Conservation (phyloP, 1,284 basidiomycete species). For the Sanghuangporus sanghuang region DNA sequence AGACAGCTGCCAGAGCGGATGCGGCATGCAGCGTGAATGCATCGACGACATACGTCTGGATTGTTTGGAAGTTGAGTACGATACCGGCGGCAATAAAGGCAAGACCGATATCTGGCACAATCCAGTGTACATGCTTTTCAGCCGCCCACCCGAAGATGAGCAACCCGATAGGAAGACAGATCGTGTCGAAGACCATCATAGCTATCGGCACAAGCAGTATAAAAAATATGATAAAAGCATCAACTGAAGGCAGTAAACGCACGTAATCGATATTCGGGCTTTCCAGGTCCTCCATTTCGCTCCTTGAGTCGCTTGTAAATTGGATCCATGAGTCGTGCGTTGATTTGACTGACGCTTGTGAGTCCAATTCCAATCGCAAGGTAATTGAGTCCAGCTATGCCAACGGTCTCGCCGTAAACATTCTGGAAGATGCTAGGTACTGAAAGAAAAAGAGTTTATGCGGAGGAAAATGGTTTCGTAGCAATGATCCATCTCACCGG, state of each 20-base stretch:
- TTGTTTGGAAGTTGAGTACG: constrained; percentile 51
- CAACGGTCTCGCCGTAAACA: constrained; percentile 41
- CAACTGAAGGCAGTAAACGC: constrained; percentile 22
- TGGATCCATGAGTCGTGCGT: constrained; percentile 50
- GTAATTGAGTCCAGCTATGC: constrained; percentile 48
- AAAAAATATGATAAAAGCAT: background rate
- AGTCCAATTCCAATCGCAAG: constrained; percentile 59
- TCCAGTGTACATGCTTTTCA: constrained; percentile 53
- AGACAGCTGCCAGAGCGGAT: constrained; percentile 56
- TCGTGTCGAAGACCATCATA: constrained; percentile 51
- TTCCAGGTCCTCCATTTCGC: constrained; percentile 47
- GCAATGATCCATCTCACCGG: background rate
- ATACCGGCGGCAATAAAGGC: constrained; percentile 47
- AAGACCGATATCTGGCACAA: constrained; percentile 61
- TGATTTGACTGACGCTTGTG: constrained; percentile 47
- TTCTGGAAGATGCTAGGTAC: constrained; percentile 49
- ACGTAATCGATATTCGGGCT: constrained; percentile 55
- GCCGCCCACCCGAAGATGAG: constrained; percentile 66
- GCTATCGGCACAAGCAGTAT: constrained; percentile 32
- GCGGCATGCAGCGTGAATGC: constrained; percentile 63
- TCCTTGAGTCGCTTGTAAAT: constrained; percentile 48
- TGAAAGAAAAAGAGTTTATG: background rate
- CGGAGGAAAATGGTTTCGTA: constrained; percentile 24
- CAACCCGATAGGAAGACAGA: constrained; percentile 53
- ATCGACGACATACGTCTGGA: constrained; percentile 63